Base-by-base conservation (phyloP, 2,329 filamentous ascomycete species). In the Calonectria ilicicola region DNA sequence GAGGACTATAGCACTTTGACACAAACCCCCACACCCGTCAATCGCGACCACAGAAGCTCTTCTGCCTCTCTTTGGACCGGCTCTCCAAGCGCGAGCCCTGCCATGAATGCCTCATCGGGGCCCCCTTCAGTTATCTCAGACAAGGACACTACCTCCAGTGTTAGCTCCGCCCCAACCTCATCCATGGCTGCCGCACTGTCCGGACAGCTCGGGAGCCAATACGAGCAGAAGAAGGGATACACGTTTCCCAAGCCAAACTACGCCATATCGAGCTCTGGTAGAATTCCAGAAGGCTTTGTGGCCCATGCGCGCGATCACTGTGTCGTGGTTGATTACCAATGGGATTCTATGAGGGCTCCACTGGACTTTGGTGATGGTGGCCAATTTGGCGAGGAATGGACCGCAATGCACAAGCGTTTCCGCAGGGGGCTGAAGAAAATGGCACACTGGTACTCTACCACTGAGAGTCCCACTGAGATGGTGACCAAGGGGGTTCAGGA, bases 311-410 rank as follows among this genome's bases (percentile, higher is more conserved):
- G 95, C 74, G 95, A 98, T 81, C 91, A 93, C 15, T 98, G 95
- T 80, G 88, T 94, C 6, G 90, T 94, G 64, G 89, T 98, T n/a
- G 97, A 99, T 83, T 97, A 95, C 80, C 94, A 96, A 78, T 99
- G 97, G 96, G 96, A 99, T 81, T 98, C 96, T 72, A 96, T 96
- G 89, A 90, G 94, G 17, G 86, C 89, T 3, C 91, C 94, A 0
- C 89, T 95, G 51, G 88, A 92, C 74, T 98, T 97, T 94, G 96
- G 96, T 8, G 92, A 95, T 79, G 96, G 96, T 12, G 97, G 96
- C 46, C 90, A 93, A 51, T 94, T 95, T 78, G 95, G 95, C 1
- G 97, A 99, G 83, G 97, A 98, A 84, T 99, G 97, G 97, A 94
- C 95, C 35, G 89, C 92, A 4, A 98, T 99, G 97, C 97, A 99